Conservation (phyloP, 2,329 filamentous ascomycete species). For the Huntiella omanensis region DNA sequence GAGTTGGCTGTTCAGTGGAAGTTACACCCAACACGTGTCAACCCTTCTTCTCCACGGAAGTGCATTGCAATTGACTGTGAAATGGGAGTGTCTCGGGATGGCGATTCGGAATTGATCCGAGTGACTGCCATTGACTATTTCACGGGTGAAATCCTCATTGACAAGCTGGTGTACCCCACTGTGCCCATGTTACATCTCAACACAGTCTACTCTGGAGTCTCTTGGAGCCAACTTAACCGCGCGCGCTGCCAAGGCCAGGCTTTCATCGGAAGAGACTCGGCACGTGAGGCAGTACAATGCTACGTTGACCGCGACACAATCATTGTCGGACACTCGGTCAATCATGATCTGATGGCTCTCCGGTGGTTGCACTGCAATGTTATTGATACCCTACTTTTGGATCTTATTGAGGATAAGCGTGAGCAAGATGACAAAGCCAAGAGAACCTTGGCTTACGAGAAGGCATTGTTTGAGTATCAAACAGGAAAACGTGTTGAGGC, state of each 20-base stretch:
- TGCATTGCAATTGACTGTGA: conserved; percentile 34
- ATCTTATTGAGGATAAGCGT: conserved; percentile 13
- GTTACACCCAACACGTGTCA: conserved; percentile 14
- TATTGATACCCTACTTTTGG: conserved; percentile 26
- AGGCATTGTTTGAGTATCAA: background rate
- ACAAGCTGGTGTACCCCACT: conserved; percentile 30
- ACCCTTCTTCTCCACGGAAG: conserved; percentile 11
- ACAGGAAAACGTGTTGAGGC: background rate
- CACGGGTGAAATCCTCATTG: conserved; percentile 26
- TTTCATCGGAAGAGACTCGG: conserved; percentile 23
- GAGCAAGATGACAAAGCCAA: conserved; percentile 4
- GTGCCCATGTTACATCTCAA: conserved; percentile 29
- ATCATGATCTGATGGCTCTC: conserved; percentile 24
- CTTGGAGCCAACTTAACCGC: conserved; percentile 19
- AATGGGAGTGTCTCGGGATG: conserved; percentile 27
- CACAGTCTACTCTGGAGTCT: conserved; percentile 31
- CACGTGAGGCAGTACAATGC: conserved; percentile 23
- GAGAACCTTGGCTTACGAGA: conserved; percentile 9
- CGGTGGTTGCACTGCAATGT: conserved; percentile 28
- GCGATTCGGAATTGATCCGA: conserved; percentile 32
- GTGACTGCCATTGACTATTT: conserved; percentile 33
- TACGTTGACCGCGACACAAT: conserved; percentile 28
- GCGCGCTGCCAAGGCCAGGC: conserved; percentile 18
- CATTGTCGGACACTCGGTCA: conserved; percentile 27
- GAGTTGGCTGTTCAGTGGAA: conserved; percentile 17